Conservation (phyloP, 441 rosid species). For the Gossypium trilobum region DNA sequence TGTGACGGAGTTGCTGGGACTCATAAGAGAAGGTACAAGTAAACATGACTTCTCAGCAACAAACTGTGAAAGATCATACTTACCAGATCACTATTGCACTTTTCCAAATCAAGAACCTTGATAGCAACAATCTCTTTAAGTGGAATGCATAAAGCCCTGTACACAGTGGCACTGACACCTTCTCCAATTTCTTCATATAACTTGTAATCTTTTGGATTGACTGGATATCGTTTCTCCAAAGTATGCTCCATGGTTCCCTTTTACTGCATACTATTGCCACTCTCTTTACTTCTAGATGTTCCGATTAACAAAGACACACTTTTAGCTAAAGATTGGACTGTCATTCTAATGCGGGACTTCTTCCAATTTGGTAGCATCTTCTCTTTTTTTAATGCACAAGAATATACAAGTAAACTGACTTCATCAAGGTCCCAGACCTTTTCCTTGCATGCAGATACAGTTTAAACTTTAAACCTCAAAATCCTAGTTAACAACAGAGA, state of each 20-base stretch:
- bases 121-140: slow-evolving; percentile 79
- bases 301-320: slow-evolving; percentile 23
- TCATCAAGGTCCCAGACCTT: slow-evolving; percentile 25
- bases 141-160: slow-evolving; percentile 87
- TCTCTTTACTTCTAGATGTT: slow-evolving; percentile 29
- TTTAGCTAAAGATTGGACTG: slow-evolving; percentile 21
- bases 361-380: slow-evolving; percentile 70
- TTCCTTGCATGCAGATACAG: slow-evolving; percentile 25
- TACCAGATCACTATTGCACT: slow-evolving; percentile 91
- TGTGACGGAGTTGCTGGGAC: neutral
- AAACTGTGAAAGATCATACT: slow-evolving; percentile 22
- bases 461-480: neutral
- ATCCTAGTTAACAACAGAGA: slow-evolving; percentile 14
- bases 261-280: slow-evolving; percentile 41
- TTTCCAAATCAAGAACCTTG: slow-evolving; percentile 92
- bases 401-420: slow-evolving; percentile 21
- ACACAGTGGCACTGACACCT: slow-evolving; percentile 91
- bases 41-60: slow-evolving; percentile 1
- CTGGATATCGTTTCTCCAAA: slow-evolving; percentile 65
- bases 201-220: slow-evolving; percentile 66
- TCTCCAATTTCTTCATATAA: slow-evolving; percentile 91
- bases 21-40: slow-evolving; percentile 8
- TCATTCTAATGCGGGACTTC: slow-evolving; percentile 43
- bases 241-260: slow-evolving; percentile 42
- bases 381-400: slow-evolving; percentile 27